Evolutionary conservation across 306 rosid species (phyloP), one percentile per base, ranked within the genome.

Genomic region (Mucuna pruriens): DNA sequence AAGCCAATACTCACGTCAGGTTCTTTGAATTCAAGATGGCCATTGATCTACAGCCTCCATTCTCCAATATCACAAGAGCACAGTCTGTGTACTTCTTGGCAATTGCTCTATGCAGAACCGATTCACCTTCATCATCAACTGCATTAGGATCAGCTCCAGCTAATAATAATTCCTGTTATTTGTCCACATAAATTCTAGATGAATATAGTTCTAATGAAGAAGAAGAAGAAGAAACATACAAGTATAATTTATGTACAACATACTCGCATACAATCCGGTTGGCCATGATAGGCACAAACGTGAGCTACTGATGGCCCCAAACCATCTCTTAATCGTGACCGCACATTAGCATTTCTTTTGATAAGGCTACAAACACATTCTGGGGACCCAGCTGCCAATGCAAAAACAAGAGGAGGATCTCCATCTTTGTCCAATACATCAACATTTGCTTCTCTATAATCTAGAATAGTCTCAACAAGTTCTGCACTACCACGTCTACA

Each of bases 241-340:
- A 61, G 63, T 46, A 60, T 57, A 68, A 64, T 77, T 60, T 82
- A 87, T 19, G 36, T 82, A 72, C 82, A 71, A 89, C 99, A 76
- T 91, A 95, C 99, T 64, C 86, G 94, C 99, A 95, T 95, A 85
- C 99, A 95, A 91, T 95, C 98, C 34, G 99, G 99, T 81, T 95
- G 99, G 38, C 99, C 99, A 78, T 95, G 99, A 82, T 90, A 91
- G 54, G 99, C 99, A 88, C 99, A 95, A 44, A 93, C 96, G 42
- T 95, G 98, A 77, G 98, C 98, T 80, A 93, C 92, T n/a, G 97
- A 93, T 20, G 98, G 98, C 81, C 99, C 99, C 39, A 86, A 36
- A 73, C 98, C 99, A 71, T 95, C 98, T 85, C 97, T 91, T 88
- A 93, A 88, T 74, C 93, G 84, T 57, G 98, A 91, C 83, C 83